phyloP scores from a whole-genome alignment of 768 basidiomycete genomes.

The Tephrocybe rancida region DNA sequence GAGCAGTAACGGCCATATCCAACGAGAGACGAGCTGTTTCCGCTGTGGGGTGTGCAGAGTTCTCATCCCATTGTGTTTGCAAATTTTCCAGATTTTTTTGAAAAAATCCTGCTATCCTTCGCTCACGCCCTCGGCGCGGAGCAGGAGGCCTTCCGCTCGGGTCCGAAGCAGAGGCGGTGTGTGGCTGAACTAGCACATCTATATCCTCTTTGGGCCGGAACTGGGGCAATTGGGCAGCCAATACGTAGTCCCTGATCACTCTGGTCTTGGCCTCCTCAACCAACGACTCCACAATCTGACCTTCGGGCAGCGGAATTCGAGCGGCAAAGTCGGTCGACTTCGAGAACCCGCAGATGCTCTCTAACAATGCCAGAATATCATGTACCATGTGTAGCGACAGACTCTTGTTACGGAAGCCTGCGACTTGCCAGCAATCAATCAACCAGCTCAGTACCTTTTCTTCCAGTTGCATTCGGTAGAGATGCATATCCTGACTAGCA shows the following conservation, averaged over 20 bases:
- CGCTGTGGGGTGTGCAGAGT: conserved; percentile 46
- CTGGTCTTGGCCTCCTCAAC: conserved; percentile 57
- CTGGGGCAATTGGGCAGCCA: conserved; percentile 62
- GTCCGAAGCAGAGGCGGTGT: conserved; percentile 1
- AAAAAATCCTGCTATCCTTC: conserved; percentile 63
- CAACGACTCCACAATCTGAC: conserved; percentile 61
- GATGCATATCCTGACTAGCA: conserved; percentile 77
- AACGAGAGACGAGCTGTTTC: conserved; percentile 68
- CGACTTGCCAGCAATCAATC: conserved; percentile 64
- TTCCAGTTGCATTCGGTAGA: conserved; percentile 86
- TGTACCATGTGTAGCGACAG: conserved; percentile 55
- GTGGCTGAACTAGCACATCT: not conserved
- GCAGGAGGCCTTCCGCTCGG: conserved; percentile 33
- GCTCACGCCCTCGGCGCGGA: conserved; percentile 59
- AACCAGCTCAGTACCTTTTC: conserved; percentile 88
- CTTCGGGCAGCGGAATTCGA: conserved; percentile 67
- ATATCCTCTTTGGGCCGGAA: conserved; percentile 23
- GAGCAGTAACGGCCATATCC: conserved; percentile 66
- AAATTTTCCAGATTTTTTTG: conserved; percentile 62
- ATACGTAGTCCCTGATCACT: conserved; percentile 70
- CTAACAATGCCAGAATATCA: conserved; percentile 68
- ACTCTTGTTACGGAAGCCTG: conserved; percentile 34
- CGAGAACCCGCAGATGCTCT: conserved; percentile 60
- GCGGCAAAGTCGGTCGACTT: conserved; percentile 47
- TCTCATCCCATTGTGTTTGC: conserved; percentile 47